Evolutionary conservation across 495 filamentous ascomycete species (phyloP), one percentile per base, ranked within the genome.

Genomic region (Margaritispora aquatica): DNA sequence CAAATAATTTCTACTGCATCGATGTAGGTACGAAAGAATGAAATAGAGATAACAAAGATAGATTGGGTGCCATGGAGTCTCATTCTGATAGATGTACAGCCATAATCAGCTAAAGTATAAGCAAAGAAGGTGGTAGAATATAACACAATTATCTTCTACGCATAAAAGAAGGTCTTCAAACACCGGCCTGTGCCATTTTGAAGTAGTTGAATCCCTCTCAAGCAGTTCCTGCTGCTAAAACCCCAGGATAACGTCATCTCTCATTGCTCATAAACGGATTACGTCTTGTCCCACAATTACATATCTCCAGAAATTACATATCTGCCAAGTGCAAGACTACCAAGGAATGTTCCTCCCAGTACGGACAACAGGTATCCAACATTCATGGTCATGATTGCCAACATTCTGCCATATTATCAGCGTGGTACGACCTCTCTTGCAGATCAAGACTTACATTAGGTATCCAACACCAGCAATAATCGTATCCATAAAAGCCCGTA

Each of bases 361-460:
- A 96, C 81, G 1, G 92, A 91, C 24, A 92, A 73, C 73, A 96
- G 97, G 67, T 96, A 97, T n/a, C 93, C 93, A 47, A 97, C 82
- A 66, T 97, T 97, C 83, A 93, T 82, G 2, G 91, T 94, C 93
- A 97, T 97, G 65, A 96, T 89, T n/a, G 89, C 92, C 74, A 97
- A 76, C 93, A 97, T 97, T 52, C 93, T 97, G 66, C 26, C 26
- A 21, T 26, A 3, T 21, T 19, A 38, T 63, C 50, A 66, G 55
- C 22, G 27, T 9, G 26, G 26, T 36, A 55, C 8, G 26, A 34
- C 11, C 22, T 26, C 24, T 17, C 22, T 48, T 23, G 51, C 21
- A 55, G 15, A n/a, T 17, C 11, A 31, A 61, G n/a, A 84, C 91
- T 79, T 79, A 96, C 93, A 97, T 82, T 38, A 97, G 73, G 75